Conservation (phyloP, 75 land plant genomes). For the Adiantum capillusveneris region DNA sequence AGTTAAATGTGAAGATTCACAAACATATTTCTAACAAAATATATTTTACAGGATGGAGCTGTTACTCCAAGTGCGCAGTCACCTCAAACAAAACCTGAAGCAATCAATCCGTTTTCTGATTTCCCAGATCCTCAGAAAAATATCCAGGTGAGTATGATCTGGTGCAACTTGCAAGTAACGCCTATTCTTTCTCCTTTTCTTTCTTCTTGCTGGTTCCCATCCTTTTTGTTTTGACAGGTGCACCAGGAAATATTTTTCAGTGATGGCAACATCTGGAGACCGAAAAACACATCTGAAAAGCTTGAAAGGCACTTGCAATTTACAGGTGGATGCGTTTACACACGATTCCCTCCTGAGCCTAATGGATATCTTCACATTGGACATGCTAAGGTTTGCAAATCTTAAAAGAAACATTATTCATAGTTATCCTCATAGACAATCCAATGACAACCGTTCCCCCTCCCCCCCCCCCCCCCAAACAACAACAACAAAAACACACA, state of each 20-base stretch:
- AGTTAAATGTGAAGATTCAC: too few relatives aligned
- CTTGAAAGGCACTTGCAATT: conserved; percentile 73
- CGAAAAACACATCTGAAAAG: conserved; percentile 60
- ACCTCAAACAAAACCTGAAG: conserved; percentile 30
- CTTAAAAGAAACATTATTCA: too few relatives aligned
- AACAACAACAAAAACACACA: too few relatives aligned
- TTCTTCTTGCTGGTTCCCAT: too few relatives aligned
- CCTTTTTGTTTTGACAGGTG: conserved; percentile 39
- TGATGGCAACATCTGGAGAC: conserved; percentile 67
- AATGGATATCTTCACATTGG: conserved; percentile 99
- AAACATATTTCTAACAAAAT: too few relatives aligned
- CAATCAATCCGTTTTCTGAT: conserved; percentile 64
- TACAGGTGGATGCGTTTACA: conserved; percentile 73
- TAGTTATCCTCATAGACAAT: too few relatives aligned
- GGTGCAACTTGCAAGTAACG: too few relatives aligned
- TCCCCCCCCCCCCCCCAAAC: too few relatives aligned
- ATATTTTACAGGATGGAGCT: too few relatives aligned
- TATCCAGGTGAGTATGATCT: conserved; percentile 60
- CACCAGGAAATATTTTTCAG: conserved; percentile 94
- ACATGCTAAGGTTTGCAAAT: conserved; percentile 98
- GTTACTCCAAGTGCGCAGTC: too few relatives aligned
- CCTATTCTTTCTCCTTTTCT: too few relatives aligned
- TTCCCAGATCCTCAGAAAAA: conserved; percentile 88
- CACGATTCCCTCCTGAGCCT: conserved; percentile 99
- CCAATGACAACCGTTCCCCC: too few relatives aligned